Conservation (phyloP, 768 basidiomycete species). For the Tulasnella sp. region DNA sequence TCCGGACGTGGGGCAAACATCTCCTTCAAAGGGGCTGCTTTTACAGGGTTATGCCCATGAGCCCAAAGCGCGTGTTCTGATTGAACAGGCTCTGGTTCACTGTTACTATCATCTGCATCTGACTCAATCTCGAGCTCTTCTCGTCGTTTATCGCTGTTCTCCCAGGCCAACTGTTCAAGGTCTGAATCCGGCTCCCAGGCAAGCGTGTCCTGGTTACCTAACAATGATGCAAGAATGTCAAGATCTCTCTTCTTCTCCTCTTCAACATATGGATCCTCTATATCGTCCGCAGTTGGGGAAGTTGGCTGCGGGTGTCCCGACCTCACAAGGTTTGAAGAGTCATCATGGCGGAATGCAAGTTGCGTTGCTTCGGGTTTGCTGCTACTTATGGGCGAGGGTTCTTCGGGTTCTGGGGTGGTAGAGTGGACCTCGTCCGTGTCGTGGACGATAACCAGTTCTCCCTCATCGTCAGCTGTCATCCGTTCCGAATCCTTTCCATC, state of each 20-base stretch:
- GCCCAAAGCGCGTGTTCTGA: background rate
- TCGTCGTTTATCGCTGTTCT: background rate
- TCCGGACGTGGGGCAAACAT: constrained; percentile 32
- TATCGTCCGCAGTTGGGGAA: background rate
- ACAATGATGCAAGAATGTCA: constrained; percentile 2
- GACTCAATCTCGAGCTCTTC: background rate
- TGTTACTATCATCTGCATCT: background rate
- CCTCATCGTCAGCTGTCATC: background rate
- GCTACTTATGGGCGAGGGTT: background rate
- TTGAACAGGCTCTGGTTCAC: background rate
- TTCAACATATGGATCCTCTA: background rate
- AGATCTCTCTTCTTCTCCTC: constrained; percentile 10
- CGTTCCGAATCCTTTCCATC: background rate
- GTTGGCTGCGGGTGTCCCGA: background rate
- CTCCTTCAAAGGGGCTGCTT: constrained; percentile 27
- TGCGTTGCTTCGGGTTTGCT: background rate
- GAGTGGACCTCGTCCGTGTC: background rate
- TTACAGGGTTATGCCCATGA: background rate
- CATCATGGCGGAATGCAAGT: background rate
- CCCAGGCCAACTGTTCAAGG: constrained; percentile 20
- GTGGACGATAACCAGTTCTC: background rate
- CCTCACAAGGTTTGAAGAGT: background rate
- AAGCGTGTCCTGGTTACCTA: constrained; percentile 8
- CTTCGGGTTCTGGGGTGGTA: background rate
- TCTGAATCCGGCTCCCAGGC: constrained; percentile 23